Conservation (phyloP, 2,329 filamentous ascomycete genomes). For the Colletotrichum cuscutae region DNA sequence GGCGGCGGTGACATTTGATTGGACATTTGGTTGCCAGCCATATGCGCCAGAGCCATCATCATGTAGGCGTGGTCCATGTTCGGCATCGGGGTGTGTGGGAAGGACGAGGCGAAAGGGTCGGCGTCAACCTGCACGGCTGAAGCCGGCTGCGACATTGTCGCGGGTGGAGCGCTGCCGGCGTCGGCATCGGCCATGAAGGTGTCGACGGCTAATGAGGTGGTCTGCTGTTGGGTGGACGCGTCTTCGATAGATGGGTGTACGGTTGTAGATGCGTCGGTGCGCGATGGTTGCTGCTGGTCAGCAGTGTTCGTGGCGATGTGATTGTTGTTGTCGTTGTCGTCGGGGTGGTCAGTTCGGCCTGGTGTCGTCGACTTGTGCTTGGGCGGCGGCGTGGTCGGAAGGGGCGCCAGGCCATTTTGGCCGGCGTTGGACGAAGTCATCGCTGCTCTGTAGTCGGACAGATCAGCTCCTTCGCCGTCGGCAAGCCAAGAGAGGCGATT, state of each 20-base stretch:
- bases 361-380: slow-evolving; percentile 22
- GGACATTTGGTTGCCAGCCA: slow-evolving; percentile 45
- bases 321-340: slow-evolving; percentile 29
- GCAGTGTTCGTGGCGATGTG: slow-evolving; percentile 27
- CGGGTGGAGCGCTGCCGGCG: slow-evolving; percentile 37
- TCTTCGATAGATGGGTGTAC: slow-evolving; percentile 13
- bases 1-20: slow-evolving; percentile 53
- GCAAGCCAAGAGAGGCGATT: slow-evolving; percentile 33
- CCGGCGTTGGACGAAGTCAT: slow-evolving; percentile 69
- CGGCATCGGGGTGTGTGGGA: slow-evolving; percentile 45
- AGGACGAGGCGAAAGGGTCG: slow-evolving; percentile 47
- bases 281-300: slow-evolving; percentile 35
- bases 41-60: slow-evolving; percentile 57
- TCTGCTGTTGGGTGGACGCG: background rate
- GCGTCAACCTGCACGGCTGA: slow-evolving; percentile 28
- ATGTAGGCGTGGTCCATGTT: slow-evolving; percentile 52
- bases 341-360: slow-evolving; percentile 17
- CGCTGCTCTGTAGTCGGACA: slow-evolving; percentile 61
- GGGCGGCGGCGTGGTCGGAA: slow-evolving; percentile 37
- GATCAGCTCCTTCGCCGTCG: slow-evolving; percentile 62
- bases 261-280: slow-evolving; percentile 21
- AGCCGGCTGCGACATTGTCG: slow-evolving; percentile 34
- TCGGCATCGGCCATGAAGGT: slow-evolving; percentile 28
- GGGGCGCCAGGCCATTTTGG: slow-evolving; percentile 43
- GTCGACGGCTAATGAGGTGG: slow-evolving; percentile 14